These are phyloP conservation scores for Cytospora leucostoma DNA, from an alignment of 2,329 filamentous ascomycete species.

Conservation along the genomic window DNA sequence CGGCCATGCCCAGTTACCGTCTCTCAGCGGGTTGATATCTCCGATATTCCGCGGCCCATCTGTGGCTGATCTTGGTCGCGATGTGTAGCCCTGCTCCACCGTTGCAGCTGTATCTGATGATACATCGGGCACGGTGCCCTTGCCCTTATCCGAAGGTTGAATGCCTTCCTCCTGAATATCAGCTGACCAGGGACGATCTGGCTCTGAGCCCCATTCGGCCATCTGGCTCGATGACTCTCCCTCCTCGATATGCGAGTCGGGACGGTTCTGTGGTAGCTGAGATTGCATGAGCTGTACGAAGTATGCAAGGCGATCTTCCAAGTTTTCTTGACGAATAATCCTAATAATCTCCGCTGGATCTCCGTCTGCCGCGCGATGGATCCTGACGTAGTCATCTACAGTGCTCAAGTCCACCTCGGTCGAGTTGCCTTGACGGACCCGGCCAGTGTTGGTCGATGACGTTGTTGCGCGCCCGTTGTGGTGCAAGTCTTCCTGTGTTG, in stretches of 20 bases:
- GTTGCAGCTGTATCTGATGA: constrained; percentile 7
- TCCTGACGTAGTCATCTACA: constrained; percentile 52
- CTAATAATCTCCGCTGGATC: constrained; percentile 59
- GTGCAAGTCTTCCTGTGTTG: neutral
- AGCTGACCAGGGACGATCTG: constrained; percentile 27
- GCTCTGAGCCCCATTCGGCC: constrained; percentile 10
- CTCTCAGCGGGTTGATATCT: constrained; percentile 54
- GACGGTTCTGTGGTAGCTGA: constrained; percentile 33
- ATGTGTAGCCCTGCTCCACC: constrained; percentile 26
- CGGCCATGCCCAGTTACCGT: constrained; percentile 63
- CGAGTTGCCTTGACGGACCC: neutral
- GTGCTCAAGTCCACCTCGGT: constrained; percentile 30
- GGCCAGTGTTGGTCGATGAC: too few relatives aligned
- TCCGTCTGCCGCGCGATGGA: constrained; percentile 61
- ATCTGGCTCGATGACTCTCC: constrained; percentile 17
- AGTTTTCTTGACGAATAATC: constrained; percentile 62
- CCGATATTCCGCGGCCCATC: constrained; percentile 53
- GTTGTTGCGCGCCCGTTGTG: neutral
- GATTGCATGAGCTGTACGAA: constrained; percentile 57
- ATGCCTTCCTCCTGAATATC: constrained; percentile 21
- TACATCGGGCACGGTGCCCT: constrained; percentile 7
- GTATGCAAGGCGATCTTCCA: constrained; percentile 59
- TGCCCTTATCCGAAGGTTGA: constrained; percentile 18
- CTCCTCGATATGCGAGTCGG: constrained; percentile 7
- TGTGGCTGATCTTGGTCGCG: constrained; percentile 56